phyloP scores from a whole-genome alignment of 257 asterid genomes.

The Nicotiana noctiflora region DNA sequence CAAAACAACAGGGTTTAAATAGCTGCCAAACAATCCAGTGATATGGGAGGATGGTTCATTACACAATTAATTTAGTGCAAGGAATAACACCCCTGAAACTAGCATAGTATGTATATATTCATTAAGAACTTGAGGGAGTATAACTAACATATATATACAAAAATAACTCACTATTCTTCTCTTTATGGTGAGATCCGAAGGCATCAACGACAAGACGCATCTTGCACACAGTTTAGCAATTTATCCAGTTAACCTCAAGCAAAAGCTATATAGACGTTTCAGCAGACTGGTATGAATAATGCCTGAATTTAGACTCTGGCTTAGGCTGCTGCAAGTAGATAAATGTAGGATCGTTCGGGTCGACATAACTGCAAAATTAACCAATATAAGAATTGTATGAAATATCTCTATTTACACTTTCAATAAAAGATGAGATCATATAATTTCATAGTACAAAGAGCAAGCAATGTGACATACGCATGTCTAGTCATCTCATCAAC shows the following conservation, averaged over 20 bases:
- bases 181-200: background rate
- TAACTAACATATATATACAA: background rate
- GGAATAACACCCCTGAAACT: too few relatives aligned
- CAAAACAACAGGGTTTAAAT: too few relatives aligned
- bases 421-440: too few relatives aligned
- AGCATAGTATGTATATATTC: too few relatives aligned
- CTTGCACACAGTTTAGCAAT: background rate
- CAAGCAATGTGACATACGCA: conserved; percentile 35
- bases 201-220: background rate
- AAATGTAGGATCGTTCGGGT: conserved; percentile 85
- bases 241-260: background rate
- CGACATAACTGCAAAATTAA: conserved; percentile 66
- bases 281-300: conserved; percentile 53
- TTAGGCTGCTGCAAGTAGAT: conserved; percentile 94
- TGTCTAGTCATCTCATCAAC: conserved; percentile 96
- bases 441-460: background rate
- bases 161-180: background rate
- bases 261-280: conserved; percentile 11
- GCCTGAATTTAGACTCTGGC: conserved; percentile 55
- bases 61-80: too few relatives aligned
- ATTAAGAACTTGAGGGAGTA: too few relatives aligned
- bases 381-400: background rate
- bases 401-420: too few relatives aligned
- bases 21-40: too few relatives aligned
- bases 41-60: too few relatives aligned